Percentiles rank a stretch among this genome's conserved stretches.
Conservation (phyloP, 2,329 filamentous ascomycete genomes). For the Beauveria australis region DNA sequence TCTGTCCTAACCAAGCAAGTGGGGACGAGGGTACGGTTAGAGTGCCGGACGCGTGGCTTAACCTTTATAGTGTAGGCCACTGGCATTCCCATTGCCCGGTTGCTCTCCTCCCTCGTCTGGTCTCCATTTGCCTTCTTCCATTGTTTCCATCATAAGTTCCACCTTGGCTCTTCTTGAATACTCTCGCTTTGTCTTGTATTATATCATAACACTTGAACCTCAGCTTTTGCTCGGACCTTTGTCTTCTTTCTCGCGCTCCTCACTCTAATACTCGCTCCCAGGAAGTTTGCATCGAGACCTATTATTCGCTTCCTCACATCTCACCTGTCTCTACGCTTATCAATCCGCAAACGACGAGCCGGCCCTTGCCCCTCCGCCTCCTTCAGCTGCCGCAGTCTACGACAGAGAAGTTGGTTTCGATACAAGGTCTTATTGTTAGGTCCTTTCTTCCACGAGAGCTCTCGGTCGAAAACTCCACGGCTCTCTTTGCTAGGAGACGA, state of each 20-base stretch:
- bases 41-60: too few relatives aligned
- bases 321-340: slow-evolving; percentile 38
- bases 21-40: too few relatives aligned
- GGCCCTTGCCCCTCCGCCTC: background rate
- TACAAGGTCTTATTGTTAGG: too few relatives aligned
- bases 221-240: slow-evolving; percentile 29
- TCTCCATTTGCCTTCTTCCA: background rate
- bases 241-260: slow-evolving; percentile 34
- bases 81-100: too few relatives aligned
- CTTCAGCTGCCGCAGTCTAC: background rate
- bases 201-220: slow-evolving; percentile 8
- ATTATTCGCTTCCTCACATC: slow-evolving; percentile 58
- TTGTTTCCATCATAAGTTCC: slow-evolving; percentile 7
- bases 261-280: slow-evolving; percentile 30
- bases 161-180: slow-evolving; percentile 8
- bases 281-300: slow-evolving; percentile 68
- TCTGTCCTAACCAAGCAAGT: too few relatives aligned
- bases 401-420: too few relatives aligned
- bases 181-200: slow-evolving; percentile 15
- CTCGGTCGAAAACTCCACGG: too few relatives aligned
- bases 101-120: too few relatives aligned
- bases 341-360: slow-evolving; percentile 19
- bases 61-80: too few relatives aligned
- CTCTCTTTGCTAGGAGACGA: too few relatives aligned
- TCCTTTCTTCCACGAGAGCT: too few relatives aligned